Evolutionary conservation across 257 asterid species (phyloP), one percentile per base, ranked within the genome.

Genomic region (Capsicum chinense): DNA sequence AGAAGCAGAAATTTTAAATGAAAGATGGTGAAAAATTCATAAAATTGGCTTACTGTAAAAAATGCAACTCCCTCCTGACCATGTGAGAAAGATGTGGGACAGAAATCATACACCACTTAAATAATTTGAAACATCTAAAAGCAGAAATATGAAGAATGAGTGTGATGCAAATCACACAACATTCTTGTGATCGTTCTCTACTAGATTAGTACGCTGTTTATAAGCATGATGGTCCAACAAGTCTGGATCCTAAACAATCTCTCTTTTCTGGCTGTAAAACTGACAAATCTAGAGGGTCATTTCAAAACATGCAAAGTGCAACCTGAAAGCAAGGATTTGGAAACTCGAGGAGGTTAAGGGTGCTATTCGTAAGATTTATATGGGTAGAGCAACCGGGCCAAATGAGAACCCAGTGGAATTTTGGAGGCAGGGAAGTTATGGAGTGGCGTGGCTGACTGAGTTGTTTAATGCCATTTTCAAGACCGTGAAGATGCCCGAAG

Each of bases 121-220:
- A 7, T 52, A 26, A 76, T 52, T 26, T 76, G 63, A 52, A 52
- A 52, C 48, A 76, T 21, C 63, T 26, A 13, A 76, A 76, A 52
- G 48, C 81, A 76, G n/a, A 76, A 7, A 74, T 48, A 74, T 21
- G 60, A 73, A 73, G 80, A 19, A 76, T 76, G 15, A 52, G 63
- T 8, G 81, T 21, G 48, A 26, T 26, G 33, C 33, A 26, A 26
- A 26, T 26, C 33, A 26, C 33, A 26, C 33, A 26, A 26, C 33
- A 26, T 26, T 26, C 2, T 26, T 26, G 33, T 26, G 33, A 26
- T 26, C 33, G 33, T 26, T 26, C 62, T 13, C 63, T 16, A 52
- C 81, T 13, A 5, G 81, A 52, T 52, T 33, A 76, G 26, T 39
- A 69, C 54, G 81, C 11, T 74, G 44, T 74, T 74, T 74, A 74